A percentile compares a stretch with the other conserved stretches of the same genome.
Conservation (phyloP, 1,139 yeast genomes). For the Scheffersomyces illinoinensis region DNA sequence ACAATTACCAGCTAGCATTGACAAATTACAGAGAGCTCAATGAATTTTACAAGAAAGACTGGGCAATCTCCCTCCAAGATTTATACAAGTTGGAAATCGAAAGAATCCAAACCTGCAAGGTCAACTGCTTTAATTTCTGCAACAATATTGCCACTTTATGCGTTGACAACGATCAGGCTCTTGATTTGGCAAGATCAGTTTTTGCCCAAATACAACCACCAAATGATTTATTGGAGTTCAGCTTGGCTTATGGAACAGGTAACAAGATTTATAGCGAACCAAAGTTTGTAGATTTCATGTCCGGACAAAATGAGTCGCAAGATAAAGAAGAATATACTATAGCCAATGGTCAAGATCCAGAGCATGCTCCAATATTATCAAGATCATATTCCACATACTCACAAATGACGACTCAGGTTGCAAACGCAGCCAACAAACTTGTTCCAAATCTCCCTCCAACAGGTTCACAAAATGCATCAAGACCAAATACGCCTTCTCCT, state of each 20-base stretch:
- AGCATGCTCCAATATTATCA: conserved; percentile 32
- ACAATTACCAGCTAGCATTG: conserved; percentile 61
- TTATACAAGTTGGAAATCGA: conserved; percentile 79
- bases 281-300: conserved; percentile 39
- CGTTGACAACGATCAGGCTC: conserved; percentile 74
- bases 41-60: conserved; percentile 74
- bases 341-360: conserved; percentile 40
- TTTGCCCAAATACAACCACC: conserved; percentile 70
- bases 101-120: conserved; percentile 71
- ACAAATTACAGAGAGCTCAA: conserved; percentile 64
- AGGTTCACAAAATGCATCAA: conserved; percentile 6
- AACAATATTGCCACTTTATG: conserved; percentile 76
- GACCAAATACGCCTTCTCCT: conserved; percentile 19
- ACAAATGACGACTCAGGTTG: conserved; percentile 6
- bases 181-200: conserved; percentile 66
- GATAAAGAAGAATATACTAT: conserved; percentile 19
- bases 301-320: conserved; percentile 30
- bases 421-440: background rate
- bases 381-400: conserved; percentile 33
- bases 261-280: conserved; percentile 60
- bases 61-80: conserved; percentile 70
- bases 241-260: conserved; percentile 65
- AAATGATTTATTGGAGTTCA: conserved; percentile 59
- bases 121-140: conserved; percentile 81
- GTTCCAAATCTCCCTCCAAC: conserved; percentile 6